Percentiles rank a stretch among this genome's conserved stretches.
phyloP scores from a whole-genome alignment of 2,329 filamentous ascomycete species.

The Domatiomyces catenatus region DNA sequence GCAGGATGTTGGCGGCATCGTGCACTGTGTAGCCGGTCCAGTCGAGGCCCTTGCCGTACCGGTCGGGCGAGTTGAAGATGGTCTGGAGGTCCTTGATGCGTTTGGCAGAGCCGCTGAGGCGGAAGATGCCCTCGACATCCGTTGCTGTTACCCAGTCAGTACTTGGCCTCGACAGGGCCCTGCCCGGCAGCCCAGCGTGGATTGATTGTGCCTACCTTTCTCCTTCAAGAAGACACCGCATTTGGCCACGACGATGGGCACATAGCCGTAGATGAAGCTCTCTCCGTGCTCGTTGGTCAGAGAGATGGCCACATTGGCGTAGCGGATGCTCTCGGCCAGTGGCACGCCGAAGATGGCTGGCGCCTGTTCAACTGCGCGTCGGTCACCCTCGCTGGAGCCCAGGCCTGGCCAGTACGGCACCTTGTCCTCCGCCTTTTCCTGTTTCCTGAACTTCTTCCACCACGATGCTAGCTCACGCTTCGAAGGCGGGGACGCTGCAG shows the following conservation, averaged over 20 bases:
- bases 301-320: constrained; percentile 96
- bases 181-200: neutral
- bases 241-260: constrained; percentile 95
- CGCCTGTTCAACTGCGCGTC: constrained; percentile 6
- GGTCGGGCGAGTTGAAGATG: constrained; percentile 82
- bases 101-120: constrained; percentile 88
- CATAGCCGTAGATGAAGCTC: constrained; percentile 96
- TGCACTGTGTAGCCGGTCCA: constrained; percentile 98
- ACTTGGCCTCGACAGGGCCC: neutral
- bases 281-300: constrained; percentile 81
- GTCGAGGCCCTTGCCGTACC: constrained; percentile 90
- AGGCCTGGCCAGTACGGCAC: constrained; percentile 29
- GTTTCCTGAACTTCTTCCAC: constrained; percentile 90
- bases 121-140: constrained; percentile 89
- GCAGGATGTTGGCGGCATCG: constrained; percentile 90
- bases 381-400: constrained; percentile 5
- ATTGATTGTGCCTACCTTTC: constrained; percentile 57
- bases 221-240: constrained; percentile 96
- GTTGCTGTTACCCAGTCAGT: constrained; percentile 49
- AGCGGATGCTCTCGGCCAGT: constrained; percentile 83
- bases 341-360: constrained; percentile 84
- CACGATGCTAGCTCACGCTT: constrained; percentile 84
- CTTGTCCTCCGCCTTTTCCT: constrained; percentile 48
- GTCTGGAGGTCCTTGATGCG: constrained; percentile 92
- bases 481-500: constrained; percentile 54